Base-by-base conservation (phyloP, 805 yeast genomes). In the Pichia kluyveri region DNA sequence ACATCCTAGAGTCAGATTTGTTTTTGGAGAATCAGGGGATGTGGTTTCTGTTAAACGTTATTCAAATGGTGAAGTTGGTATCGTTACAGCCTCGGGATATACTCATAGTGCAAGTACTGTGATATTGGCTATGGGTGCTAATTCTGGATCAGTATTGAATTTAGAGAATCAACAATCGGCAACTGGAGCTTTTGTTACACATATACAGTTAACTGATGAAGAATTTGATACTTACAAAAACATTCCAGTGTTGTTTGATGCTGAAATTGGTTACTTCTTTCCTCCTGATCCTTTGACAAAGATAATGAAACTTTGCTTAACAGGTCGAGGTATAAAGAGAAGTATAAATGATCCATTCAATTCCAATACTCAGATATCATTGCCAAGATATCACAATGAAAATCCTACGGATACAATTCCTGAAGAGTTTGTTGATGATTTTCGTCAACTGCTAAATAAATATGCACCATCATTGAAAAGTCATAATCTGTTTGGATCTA, bases 201-300 rank as follows among this genome's bases (percentile, higher is more conserved):
- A 74, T 50, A 68, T 73, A n/a, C 59, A 63, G 38, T 49, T 73
- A 14, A 65, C 66, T 2, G 56, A 57, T 6, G 56, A 56, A 23
- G 76, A 73, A 50, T 69, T 57, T 50, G 57, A 57, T 18, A 55
- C 52, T 15, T 69, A 59, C 40, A 65, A 65, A 48, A 55, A 63
- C 45, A 64, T 71, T 11, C 77, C 77, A 5, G 61, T 73, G 19
- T 58, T 73, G 9, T 72, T 71, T 55, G 69, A 70, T 50, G 62
- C 73, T 0, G 72, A 69, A 42, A 52, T 60, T 54, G 77, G 77
- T 0, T 73, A 71, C 51, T 70, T 70, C 52, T 73, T 73, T 58
- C 76, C 76, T 7, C 79, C 79, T 15, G 77, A 73, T 54, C 56
- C 60, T 8, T 61, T 58, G 3, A 66, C 69, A 0, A 61, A 52